Base-by-base conservation (phyloP, 805 yeast species). In the Sugiyamaella smithiae region DNA sequence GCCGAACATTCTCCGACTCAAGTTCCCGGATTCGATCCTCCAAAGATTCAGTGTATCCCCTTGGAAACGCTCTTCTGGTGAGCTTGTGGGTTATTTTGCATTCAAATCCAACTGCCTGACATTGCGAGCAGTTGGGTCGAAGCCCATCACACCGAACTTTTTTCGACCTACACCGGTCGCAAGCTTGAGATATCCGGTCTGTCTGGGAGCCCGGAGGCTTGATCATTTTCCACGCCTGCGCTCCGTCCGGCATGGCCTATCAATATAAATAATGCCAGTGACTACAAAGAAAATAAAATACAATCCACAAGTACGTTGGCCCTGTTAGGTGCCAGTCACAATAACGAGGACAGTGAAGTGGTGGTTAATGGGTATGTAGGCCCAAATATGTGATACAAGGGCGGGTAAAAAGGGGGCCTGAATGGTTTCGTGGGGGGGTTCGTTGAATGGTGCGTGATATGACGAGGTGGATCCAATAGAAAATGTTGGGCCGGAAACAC, bases 11-110 rank as follows among this genome's bases (percentile, higher is more conserved):
- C 59, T 88, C 95, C 2, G 84, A 78, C 64, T 88, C 96, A 19
- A 90, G 72, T 61, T 85, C 93, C 43, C 96, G 72, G n/a, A 89
- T 82, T 44, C 96, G 72, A 60, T 88, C 95, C 63, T 89, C 97
- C 46, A 89, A 66, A 1, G 89, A 82, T 67, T 89, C 97, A 0
- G 97, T 89, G 60, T 89, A 89, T 0, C 97, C 97, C 62, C 95
- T 75, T 0, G 97, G 97, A 60, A 84, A 89, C 0, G 96, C 91
- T 54, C 90, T 73, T 50, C 97, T 75, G 0, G 90, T 78, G n/a
- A 89, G 71, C 57, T 84, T 84, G 62, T 89, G 96, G 14, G 90
- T 82, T n/a, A 88, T 85, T 49, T 84, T 84, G 66, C 97, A 89
- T 54, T 87, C 91, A 50, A 89, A 76, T 2, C 96, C 97, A 2